phyloP scores from a whole-genome alignment of 306 rosid genomes.

The Sophora flavescens region DNA sequence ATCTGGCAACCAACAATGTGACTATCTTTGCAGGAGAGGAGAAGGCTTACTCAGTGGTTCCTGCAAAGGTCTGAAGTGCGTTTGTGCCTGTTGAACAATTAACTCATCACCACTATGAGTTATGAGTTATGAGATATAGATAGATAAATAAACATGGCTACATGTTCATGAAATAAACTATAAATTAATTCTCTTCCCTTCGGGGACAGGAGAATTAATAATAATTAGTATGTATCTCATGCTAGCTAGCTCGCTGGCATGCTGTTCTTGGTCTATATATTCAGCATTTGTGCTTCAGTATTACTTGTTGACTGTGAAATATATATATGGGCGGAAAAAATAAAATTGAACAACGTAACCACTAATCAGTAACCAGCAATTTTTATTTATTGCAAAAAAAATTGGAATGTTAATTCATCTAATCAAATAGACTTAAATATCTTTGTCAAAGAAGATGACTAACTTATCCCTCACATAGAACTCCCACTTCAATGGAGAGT shows the following conservation, averaged over 20 bases:
- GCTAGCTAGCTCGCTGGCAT: neutral
- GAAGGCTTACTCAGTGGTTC: conserved; percentile 25
- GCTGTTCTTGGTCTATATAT: neutral
- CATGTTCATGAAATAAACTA: conserved; percentile 22
- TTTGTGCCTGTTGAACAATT: conserved; percentile 20
- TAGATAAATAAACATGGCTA: neutral
- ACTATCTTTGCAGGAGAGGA: conserved; percentile 35
- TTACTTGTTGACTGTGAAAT: neutral
- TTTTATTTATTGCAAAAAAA: neutral
- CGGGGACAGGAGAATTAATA: neutral
- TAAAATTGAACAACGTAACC: neutral
- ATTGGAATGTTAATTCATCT: too few species aligned
- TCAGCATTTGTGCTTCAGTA: neutral
- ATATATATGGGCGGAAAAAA: neutral
- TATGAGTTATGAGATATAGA: neutral
- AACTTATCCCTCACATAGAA: neutral
- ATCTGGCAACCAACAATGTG: neutral
- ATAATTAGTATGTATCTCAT: conserved; percentile 3
- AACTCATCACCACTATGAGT: neutral
- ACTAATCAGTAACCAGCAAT: neutral
- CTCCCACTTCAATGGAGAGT: neutral
- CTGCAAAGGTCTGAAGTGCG: conserved; percentile 42
- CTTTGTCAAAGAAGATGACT: neutral
- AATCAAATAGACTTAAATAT: neutral
- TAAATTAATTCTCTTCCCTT: conserved; percentile 9